phyloP scores from a whole-genome alignment of 2,329 filamentous ascomycete genomes.

The Fusarium bulbicola region DNA sequence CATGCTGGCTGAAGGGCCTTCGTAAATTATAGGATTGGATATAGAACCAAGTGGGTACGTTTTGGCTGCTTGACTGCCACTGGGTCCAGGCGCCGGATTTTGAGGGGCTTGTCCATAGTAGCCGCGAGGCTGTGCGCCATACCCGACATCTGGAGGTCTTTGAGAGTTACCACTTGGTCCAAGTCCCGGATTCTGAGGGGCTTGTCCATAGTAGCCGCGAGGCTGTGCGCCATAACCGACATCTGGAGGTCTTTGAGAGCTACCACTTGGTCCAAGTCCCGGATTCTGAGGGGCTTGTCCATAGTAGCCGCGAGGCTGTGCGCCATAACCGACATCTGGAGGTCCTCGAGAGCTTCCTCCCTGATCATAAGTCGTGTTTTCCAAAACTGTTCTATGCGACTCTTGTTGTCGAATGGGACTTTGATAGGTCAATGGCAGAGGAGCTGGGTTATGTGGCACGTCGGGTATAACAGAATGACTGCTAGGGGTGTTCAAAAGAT shows the following conservation, averaged over 20 bases:
- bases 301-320: no score
- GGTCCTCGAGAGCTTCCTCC: background rate
- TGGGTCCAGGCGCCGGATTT: background rate
- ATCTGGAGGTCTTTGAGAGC: no score
- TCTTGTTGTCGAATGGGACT: background rate
- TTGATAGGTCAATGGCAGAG: background rate
- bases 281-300: background rate
- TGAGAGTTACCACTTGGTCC: no score
- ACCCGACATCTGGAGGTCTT: no score
- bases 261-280: background rate
- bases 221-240: no score
- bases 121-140: no score
- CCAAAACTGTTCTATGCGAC: background rate
- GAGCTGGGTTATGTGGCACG: background rate
- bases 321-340: no score
- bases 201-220: no score
- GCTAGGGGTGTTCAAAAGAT: background rate
- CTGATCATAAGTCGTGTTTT: accelerated
- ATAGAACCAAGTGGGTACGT: background rate
- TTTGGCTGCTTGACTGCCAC: background rate
- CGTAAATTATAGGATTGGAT: background rate
- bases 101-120: no score
- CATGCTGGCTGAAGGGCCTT: no score
- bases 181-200: no score
- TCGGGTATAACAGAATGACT: background rate